phyloP scores from a whole-genome alignment of 129 eudicot species.

The Flaveria ramosissima region DNA sequence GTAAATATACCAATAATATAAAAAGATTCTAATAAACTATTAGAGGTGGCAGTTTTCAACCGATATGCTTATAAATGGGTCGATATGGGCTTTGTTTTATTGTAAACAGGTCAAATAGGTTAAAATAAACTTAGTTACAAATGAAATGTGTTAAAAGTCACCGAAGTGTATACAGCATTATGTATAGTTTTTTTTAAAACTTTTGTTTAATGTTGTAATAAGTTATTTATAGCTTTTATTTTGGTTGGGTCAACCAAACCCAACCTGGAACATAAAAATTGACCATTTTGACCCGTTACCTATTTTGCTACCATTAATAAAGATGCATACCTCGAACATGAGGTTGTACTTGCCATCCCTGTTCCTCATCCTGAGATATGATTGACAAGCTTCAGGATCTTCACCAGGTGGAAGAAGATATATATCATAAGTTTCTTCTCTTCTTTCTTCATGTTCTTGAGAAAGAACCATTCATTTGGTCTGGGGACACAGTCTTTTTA shows the following conservation, averaged over 20 bases:
- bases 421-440: conserved; percentile 92
- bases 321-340: conserved; percentile 80
- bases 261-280: not conserved
- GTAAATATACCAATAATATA: conserved; percentile 3
- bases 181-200: not conserved
- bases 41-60: not conserved
- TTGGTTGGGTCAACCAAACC: not conserved
- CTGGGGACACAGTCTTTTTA: conserved; percentile 60
- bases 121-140: not conserved
- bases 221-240: not conserved
- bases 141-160: not conserved
- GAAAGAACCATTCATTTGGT: conserved; percentile 74
- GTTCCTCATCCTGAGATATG: conserved; percentile 94
- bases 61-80: not conserved
- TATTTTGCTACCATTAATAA: not conserved
- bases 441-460: conserved; percentile 59
- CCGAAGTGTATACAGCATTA: not conserved
- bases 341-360: conserved; percentile 95
- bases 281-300: not conserved
- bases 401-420: conserved; percentile 98
- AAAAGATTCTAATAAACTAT: not conserved
- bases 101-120: not conserved
- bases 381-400: conserved; percentile 98
- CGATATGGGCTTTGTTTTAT: not conserved
- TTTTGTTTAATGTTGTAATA: not conserved